Conservation (phyloP, 495 filamentous ascomycete species). For the Penicillium nucicola region DNA sequence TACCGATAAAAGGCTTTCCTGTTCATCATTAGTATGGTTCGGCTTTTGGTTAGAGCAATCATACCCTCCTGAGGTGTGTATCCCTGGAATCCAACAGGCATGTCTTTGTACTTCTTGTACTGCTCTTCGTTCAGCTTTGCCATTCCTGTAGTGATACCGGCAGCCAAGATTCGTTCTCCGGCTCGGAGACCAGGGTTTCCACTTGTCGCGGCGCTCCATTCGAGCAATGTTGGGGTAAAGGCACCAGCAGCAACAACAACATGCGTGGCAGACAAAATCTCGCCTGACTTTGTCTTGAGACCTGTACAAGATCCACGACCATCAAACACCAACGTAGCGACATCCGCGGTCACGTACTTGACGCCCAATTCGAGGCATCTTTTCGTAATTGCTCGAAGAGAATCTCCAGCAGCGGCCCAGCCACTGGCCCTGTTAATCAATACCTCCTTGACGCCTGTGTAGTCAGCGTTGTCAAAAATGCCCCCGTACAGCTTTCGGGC, state of each 20-base stretch:
- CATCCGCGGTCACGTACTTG: slow-evolving; percentile 45
- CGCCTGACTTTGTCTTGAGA: slow-evolving; percentile 40
- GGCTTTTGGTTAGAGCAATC: too few relatives aligned
- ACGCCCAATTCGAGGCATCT: slow-evolving; percentile 50
- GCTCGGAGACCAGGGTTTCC: slow-evolving; percentile 43
- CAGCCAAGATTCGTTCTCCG: slow-evolving; percentile 51
- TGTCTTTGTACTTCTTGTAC: slow-evolving; percentile 28
- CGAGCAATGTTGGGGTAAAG: slow-evolving; percentile 58
- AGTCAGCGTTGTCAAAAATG: slow-evolving; percentile 52
- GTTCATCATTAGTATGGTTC: slow-evolving; percentile 7
- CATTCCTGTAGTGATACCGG: slow-evolving; percentile 53
- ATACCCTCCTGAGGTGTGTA: slow-evolving; percentile 31
- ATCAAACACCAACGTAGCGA: slow-evolving; percentile 42
- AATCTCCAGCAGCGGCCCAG: slow-evolving; percentile 59
- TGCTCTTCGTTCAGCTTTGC: slow-evolving; percentile 27
- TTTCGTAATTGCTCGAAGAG: slow-evolving; percentile 43
- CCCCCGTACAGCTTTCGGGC: slow-evolving; percentile 44
- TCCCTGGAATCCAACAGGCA: slow-evolving; percentile 37
- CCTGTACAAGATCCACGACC: slow-evolving; percentile 43
- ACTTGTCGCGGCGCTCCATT: slow-evolving; percentile 44
- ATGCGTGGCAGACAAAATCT: slow-evolving; percentile 37
- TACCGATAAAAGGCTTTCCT: slow-evolving; percentile 35
- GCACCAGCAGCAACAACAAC: slow-evolving; percentile 57
- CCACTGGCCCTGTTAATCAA: slow-evolving; percentile 54
- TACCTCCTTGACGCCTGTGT: slow-evolving; percentile 46